Evolutionary conservation across 805 yeast species (phyloP), one percentile per base, ranked within the genome.

Genomic region (Dipodascus geniculatus): DNA sequence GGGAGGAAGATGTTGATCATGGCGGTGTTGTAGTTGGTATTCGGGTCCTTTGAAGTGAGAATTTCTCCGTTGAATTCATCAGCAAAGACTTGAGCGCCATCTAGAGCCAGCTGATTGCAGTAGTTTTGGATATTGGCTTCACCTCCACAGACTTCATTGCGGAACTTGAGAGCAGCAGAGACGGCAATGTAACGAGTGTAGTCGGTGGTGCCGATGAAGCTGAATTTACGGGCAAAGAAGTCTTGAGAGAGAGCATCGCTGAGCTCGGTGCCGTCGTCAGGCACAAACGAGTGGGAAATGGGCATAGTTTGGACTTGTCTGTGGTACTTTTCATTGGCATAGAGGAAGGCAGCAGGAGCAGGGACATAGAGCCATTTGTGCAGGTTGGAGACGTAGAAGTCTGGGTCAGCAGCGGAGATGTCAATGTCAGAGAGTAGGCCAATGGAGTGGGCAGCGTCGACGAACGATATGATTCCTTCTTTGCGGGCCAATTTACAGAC

Each of bases 401-500:
- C 88, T 0, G 88, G 86, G 53, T 74, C 66, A 1, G 62, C 58
- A 1, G 50, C 17, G 3, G 56, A 48, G 51, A 68, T 48, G 22
- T 60, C 54, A 17, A 68, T 53, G 19, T 38, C 14, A 1, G 63
- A 64, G 2, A 61, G 48, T 28, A 64, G 53, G 0, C 91, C 91
- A 35, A 79, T 71, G 1, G 80, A 76, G 62, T 85, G 91, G 3
- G 90, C 91, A 14, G 85, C 91, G 63, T 85, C 91, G 23, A 85
- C 74, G 48, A 82, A 65, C 2, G 86, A 78, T 49, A 81, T 56
- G 2, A 78, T 77, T 14, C 67, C 65, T 50, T 77, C 65, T 51
- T 75, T 65, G 14, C 67, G 63, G 57, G 87, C 79, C 47, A 78
- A 60, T 3, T 63, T 56, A 2, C 73, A 69, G 49, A 84, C 58